Conservation (phyloP, 139 green algal species). For the Dunaliella sp. region DNA sequence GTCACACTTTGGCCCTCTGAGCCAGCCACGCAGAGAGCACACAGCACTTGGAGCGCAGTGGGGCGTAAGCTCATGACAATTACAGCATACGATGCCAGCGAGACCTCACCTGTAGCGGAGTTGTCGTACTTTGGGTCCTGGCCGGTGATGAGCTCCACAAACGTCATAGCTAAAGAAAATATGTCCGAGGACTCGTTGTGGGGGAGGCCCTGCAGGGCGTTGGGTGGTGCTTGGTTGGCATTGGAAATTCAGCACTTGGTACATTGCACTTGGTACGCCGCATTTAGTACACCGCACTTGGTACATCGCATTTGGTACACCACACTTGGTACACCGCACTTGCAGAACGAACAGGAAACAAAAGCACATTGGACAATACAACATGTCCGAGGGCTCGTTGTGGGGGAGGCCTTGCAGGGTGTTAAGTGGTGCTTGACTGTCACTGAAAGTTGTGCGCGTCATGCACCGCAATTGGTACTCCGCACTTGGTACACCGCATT, state of each 20-base stretch:
- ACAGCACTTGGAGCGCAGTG: background rate
- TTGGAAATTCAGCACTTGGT: too few relatives aligned
- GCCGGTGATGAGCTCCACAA: conserved; percentile 15
- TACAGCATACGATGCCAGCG: background rate
- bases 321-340: too few relatives aligned
- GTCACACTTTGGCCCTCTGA: background rate
- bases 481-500: too few relatives aligned
- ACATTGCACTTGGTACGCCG: too few relatives aligned
- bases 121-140: conserved; percentile 17
- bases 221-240: too few relatives aligned
- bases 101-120: background rate
- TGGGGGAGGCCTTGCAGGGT: conserved; percentile 14
- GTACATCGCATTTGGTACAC: too few relatives aligned
- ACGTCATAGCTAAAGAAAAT: conserved; percentile 19
- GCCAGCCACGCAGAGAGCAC: background rate
- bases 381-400: background rate
- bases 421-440: too few relatives aligned
- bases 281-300: too few relatives aligned
- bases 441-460: too few relatives aligned
- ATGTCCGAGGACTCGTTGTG: conserved; percentile 3
- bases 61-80: background rate
- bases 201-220: conserved; percentile 12
- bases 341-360: too few relatives aligned
- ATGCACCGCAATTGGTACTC: too few relatives aligned
- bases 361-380: too few relatives aligned